phyloP scores from a whole-genome alignment of 179 eudicot genomes.

The Spergularia azorica region DNA sequence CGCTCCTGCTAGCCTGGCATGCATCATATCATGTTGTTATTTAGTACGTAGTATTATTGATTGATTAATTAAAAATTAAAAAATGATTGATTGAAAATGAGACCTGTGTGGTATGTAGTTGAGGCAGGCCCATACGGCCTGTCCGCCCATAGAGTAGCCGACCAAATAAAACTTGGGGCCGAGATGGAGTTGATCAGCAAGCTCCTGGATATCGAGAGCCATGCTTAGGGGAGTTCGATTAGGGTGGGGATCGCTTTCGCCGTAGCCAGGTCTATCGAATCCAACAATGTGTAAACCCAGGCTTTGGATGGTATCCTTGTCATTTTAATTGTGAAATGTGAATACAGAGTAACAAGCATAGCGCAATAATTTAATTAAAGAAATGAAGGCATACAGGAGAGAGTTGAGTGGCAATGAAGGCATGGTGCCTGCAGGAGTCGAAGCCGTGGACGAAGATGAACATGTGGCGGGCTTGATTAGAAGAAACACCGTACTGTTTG shows the following conservation, averaged over 20 bases:
- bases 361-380: too few relatives aligned
- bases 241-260: conserved; percentile 45
- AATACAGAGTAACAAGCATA: too few relatives aligned
- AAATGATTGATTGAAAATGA: neutral
- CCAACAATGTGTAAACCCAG: conserved; percentile 34
- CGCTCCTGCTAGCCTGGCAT: conserved; percentile 46
- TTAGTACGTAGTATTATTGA: too few relatives aligned
- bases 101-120: conserved; percentile 47
- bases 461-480: conserved; percentile 34
- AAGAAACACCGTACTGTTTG: conserved; percentile 37
- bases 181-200: conserved; percentile 36
- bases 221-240: conserved; percentile 30
- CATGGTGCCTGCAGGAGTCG: conserved; percentile 34
- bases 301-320: conserved; percentile 28
- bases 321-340: neutral
- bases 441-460: conserved; percentile 47
- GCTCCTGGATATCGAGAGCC: conserved; percentile 36
- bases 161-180: conserved; percentile 40
- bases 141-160: conserved; percentile 45
- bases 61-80: too few relatives aligned
- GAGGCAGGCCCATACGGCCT: conserved; percentile 31
- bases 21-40: neutral
- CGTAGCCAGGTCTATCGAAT: conserved; percentile 45
- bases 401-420: conserved; percentile 27
- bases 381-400: conserved; percentile 26